A percentile compares a stretch with the other conserved stretches of the same genome.
Evolutionary conservation across 129 eudicot species (phyloP).

Genomic region (Tanacetum coccineum): DNA sequence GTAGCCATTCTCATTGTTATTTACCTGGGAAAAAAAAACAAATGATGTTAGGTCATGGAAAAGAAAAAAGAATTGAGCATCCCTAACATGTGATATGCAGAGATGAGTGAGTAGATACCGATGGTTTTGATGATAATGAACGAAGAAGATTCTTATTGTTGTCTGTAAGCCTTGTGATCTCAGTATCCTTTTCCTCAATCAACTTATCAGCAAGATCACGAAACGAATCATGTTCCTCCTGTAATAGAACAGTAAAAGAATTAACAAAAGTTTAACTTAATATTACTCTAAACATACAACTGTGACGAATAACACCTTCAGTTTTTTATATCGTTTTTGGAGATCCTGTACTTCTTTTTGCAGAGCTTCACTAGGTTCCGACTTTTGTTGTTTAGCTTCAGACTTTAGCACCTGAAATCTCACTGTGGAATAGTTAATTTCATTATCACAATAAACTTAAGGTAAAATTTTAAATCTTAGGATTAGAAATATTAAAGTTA

Average conservation of each 20-base stretch:
- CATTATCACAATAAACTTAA: background rate
- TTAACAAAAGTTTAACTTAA: slow-evolving; percentile 1
- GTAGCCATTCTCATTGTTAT: slow-evolving; percentile 37
- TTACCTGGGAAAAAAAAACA: slow-evolving; percentile 38
- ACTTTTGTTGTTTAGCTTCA: slow-evolving; percentile 47
- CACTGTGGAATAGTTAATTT: slow-evolving; percentile 43
- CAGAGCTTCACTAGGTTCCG: slow-evolving; percentile 43
- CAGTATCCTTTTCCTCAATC: slow-evolving; percentile 90
- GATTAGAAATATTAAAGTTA: slow-evolving; percentile 26
- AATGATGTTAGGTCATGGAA: background rate
- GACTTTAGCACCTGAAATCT: slow-evolving; percentile 65
- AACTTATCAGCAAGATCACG: slow-evolving; percentile 98
- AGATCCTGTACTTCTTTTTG: slow-evolving; percentile 72
- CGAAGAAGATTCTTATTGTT: slow-evolving; percentile 71
- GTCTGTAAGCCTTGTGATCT: slow-evolving; percentile 76
- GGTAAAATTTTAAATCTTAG: background rate
- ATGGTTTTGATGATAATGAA: slow-evolving; percentile 48
- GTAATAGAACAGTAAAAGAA: slow-evolving; percentile 19
- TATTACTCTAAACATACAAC: background rate
- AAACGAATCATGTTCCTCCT: slow-evolving; percentile 97
- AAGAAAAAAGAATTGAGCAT: background rate
- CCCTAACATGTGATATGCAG: slow-evolving; percentile 3
- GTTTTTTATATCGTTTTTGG: slow-evolving; percentile 50
- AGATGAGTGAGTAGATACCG: slow-evolving; percentile 35
- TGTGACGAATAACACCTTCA: slow-evolving; percentile 49